Evolutionary conservation across 768 basidiomycete species (phyloP), one percentile per base, ranked within the genome.

Genomic region (Gyrodon lividus): DNA sequence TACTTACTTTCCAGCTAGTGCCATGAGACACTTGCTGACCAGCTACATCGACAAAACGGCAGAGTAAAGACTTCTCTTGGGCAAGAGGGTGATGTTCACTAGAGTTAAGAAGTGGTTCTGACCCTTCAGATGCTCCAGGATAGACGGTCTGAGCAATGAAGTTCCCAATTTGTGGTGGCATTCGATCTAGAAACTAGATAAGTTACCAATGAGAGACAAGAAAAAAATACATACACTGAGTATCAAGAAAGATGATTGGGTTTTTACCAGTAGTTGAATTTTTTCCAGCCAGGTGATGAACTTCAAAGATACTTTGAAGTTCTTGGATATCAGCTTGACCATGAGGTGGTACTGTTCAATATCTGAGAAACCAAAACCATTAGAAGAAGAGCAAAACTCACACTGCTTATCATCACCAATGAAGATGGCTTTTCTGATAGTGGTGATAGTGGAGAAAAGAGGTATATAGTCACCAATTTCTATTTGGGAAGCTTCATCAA

Each of bases 161-260:
- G 4, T 73, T 59, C 20, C 89, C 88, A 73, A 91, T 84, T 56
- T 88, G 81, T 45, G 84, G 81, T 46, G 90, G 90, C 88, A 93
- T 90, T 1, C 91, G 82, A 58, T 92, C 91, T 92, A 50, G 20
- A 50, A 20, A 40, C 12, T 45, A 31, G 39, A 50, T 57, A 24
- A 65, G 31, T 22, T 23, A 23, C 44, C 26, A 2, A 12, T 9
- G 49, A 23, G 51, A 47, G 8, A 38, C 26, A 19, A 30, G 3
- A 19, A 12, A 13, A 45, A 9, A 51, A 51, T 35, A 65, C 80
- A 60, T 65, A 89, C 91, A 92, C 69, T 92, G 90, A 1, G 76
- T 89, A 55, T 89, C 72, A 34, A 92, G 72, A 54, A 92, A 83
- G 4, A 80, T 52, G 3, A 76, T 72, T 22, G 71, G 59, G 3